Base-by-base conservation (phyloP, 2,329 filamentous ascomycete genomes). In the Colletotrichum sp. region DNA sequence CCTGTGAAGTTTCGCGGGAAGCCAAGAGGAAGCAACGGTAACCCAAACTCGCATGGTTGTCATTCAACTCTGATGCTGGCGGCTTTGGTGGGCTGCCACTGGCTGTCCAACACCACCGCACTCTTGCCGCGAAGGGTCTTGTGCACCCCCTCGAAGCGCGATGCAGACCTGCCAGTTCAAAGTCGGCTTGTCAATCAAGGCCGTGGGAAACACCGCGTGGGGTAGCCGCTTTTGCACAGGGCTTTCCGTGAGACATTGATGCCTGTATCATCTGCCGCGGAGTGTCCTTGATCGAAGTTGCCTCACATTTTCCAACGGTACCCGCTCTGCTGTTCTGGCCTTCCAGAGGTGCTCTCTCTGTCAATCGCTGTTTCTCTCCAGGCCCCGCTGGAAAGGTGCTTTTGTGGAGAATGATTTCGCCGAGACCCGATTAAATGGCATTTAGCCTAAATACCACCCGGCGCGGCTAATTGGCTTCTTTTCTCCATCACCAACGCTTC, bases 401-500 rank as follows among this genome's bases (percentile, higher is more conserved):
- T 30, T 30, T 34, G 22, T 57, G 61, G 65, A 55, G 66, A 71
- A 67, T 71, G 61, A 77, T 75, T 71, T 63, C 36, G 61, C 66
- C 36, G 59, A 55, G 67, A 63, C 75, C 73, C 75, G 61, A 65
- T 62, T 68, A 69, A 62, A 69, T 71, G 30, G 22, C 36, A 74
- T 77, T 77, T 74, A 77, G 74, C 76, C 76, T 77, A 65, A 77
- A 77, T 61, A 15, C 65, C 44, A 34, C 73, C 30, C 44, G 61
- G 55, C 30, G 74, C 69, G 76, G 76, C 69, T 77, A 77, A 77
- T 77, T 67, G 75, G 71, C 52, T 62, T 66, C 62, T 66, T 75
- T 69, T 75, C 55, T 64, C 69, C 57, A 49, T 69, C 70, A 25
- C 29, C 44, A 69, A 49, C 32, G 19, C 44, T 69, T 69, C 29